Evolutionary conservation across 352 stramenopile genomes (phyloP), one percentile per base, ranked within the genome.

Genomic region (Thraustotheca clavata): DNA sequence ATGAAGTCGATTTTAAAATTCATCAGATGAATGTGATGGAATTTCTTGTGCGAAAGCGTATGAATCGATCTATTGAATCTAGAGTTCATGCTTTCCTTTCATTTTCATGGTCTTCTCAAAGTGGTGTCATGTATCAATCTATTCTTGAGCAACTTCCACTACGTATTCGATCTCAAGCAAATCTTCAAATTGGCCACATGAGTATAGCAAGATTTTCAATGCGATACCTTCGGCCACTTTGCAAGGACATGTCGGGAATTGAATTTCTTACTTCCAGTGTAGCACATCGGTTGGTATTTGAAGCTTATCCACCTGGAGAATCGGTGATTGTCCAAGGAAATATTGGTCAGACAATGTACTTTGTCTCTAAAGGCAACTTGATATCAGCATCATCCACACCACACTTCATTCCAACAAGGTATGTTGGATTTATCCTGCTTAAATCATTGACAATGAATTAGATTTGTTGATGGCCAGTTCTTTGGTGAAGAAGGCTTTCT

Each of bases 1-100:
- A 65, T 24, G 57, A 65, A 65, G 57, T 65, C 57, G 57, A 65
- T 33, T 65, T 65, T 32, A 65, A 54, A 35, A 65, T 65, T 46
- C 52, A 65, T 46, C 57, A 65, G 33, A 65, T 65, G 57, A 65
- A 65, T 46, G 32, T 65, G 6, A 65, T 65, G 57, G 57, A 65
- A 46, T 65, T 65, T 24, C 32, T 65, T 4, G 57, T 27, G 4
- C 57, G 57, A 5, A 65, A 65, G 29, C 38, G 57, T 11, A 65
- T 65, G 14, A 26, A 39, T 16, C 20, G 57, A 20, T 54, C 36
- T 7, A 20, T 65, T 27, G 35, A 65, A 8, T 34, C 20, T n/a
- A 7, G 57, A 1, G 57, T 65, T 7, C 57, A 55, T 32, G 47
- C 57, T n/a, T 65, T 54, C 39, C 38, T 65, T n/a, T 50, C 57